Evolutionary conservation across 345 rosid species (phyloP), one percentile per base, ranked within the genome.

Genomic region (Sisymbrium irio): DNA sequence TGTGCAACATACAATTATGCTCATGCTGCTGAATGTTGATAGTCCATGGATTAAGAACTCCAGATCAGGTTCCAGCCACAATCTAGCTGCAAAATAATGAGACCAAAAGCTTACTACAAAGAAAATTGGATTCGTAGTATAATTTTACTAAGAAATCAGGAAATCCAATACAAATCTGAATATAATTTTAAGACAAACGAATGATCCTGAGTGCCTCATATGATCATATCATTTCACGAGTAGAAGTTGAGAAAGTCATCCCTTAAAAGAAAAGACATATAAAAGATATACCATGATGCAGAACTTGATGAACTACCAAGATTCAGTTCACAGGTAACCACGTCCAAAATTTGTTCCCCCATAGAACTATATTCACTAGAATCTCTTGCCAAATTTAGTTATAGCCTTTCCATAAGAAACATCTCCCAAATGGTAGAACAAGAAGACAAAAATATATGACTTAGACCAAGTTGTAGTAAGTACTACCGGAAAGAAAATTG

Each of bases 251-350:
- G n/a, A n/a, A n/a, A n/a, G n/a, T n/a, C n/a, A n/a, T n/a, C n/a
- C n/a, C n/a, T n/a, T n/a, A n/a, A n/a, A n/a, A n/a, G 10, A n/a
- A n/a, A n/a, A n/a, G n/a, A n/a, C n/a, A n/a, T n/a, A n/a, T n/a
- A n/a, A n/a, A n/a, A n/a, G n/a, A 72, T 83, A 72, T 68, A 86
- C 98, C 98, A 63, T 14, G 85, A 73, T 22, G 81, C 82, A 53
- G 83, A 65, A 61, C 76, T 61, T n/a, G 87, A 53, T 69, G 81
- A 80, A 78, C 79, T 81, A 74, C 83, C 81, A 81, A 85, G 94
- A 84, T 94, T 95, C 65, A 94, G 86, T 50, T 94, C 98, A 83
- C 84, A 89, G 71, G 78, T 88, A 69, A 94, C 75, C 73, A 91
- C 83, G 35, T 91, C 95, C 74, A 87, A 76, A 74, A 94, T 85